Percentiles rank a stretch among this genome's conserved stretches.
phyloP scores from a whole-genome alignment of 192 early-diverging fungal species.

The Coemansia sp. region DNA sequence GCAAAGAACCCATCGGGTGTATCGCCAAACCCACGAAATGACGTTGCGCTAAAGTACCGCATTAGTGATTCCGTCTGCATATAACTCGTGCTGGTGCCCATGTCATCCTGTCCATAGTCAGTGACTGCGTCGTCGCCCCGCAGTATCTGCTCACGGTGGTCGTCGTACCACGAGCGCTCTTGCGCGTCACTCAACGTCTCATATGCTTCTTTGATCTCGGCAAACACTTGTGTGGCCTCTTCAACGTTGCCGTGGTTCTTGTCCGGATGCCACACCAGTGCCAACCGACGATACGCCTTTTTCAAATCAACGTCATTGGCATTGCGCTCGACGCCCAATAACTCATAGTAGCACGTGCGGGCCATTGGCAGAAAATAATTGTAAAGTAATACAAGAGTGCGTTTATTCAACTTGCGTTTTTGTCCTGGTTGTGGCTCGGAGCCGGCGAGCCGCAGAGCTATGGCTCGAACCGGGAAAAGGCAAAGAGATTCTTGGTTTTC shows the following conservation, averaged over 20 bases:
- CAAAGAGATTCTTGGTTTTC: too few species aligned
- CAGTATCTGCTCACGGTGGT: conserved; percentile 89
- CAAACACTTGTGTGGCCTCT: conserved; percentile 86
- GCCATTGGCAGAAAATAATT: conserved; percentile 24
- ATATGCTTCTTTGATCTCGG: conserved; percentile 89
- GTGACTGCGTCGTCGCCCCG: conserved; percentile 61
- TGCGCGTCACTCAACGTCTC: conserved; percentile 89
- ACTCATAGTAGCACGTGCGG: conserved; percentile 87
- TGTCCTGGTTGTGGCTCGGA: too few species aligned
- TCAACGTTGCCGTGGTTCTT: conserved; percentile 83
- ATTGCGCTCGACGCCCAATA: conserved; percentile 75
- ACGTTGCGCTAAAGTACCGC: conserved; percentile 74
- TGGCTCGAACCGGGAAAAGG: too few species aligned
- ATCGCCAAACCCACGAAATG: conserved; percentile 74
- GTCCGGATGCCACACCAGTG: conserved; percentile 83
- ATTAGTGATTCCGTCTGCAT: conserved; percentile 62
- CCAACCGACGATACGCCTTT: conserved; percentile 80
- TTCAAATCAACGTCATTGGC: conserved; percentile 80
- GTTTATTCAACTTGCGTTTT: too few species aligned
- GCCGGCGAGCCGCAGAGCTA: too few species aligned
- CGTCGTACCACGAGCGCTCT: conserved; percentile 96
- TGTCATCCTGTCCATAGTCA: conserved; percentile 49
- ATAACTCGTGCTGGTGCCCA: conserved; percentile 46
- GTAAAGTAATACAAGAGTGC: too few species aligned
- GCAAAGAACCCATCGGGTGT: conserved; percentile 58